Conservation (phyloP, 2,329 filamentous ascomycete genomes). For the Neonectria magnoliae region DNA sequence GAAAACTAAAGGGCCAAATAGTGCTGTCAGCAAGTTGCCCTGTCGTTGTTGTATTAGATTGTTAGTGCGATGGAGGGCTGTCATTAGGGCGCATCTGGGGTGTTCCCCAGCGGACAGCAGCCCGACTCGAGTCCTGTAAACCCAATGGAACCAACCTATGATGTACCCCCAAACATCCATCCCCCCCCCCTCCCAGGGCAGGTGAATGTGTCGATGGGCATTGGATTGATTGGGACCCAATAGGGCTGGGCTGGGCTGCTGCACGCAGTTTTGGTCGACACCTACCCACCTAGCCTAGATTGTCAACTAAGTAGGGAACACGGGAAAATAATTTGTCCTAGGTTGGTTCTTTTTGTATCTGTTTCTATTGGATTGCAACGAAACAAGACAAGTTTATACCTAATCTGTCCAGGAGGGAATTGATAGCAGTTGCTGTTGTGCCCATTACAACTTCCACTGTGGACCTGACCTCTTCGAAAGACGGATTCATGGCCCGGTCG, state of each 20-base stretch:
- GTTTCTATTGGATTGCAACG: neutral
- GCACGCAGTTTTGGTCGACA: neutral
- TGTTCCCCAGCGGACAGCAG: neutral
- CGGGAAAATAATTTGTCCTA: neutral
- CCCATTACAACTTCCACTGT: neutral
- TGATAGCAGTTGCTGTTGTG: neutral
- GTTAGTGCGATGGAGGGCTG: neutral
- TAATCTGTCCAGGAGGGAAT: no score
- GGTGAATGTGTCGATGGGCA: neutral
- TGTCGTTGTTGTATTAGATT: neutral
- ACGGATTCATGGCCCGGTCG: neutral
- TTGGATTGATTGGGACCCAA: slow-evolving; percentile 36
- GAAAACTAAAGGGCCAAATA: neutral
- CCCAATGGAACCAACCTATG: neutral
- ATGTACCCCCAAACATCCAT: neutral
- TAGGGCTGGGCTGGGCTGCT: slow-evolving; percentile 34
- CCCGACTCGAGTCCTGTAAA: neutral
- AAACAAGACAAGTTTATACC: no score
- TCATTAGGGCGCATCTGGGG: neutral
- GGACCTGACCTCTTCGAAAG: neutral
- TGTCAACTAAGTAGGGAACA: no score
- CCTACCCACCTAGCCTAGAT: no score
- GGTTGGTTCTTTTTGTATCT: neutral
- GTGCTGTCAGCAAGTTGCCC: no score
- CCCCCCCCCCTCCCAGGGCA: neutral